Percentiles rank a stretch among this genome's conserved stretches.
Conservation (phyloP, 352 stramenopile species). For the Thalassiosira exigua region DNA sequence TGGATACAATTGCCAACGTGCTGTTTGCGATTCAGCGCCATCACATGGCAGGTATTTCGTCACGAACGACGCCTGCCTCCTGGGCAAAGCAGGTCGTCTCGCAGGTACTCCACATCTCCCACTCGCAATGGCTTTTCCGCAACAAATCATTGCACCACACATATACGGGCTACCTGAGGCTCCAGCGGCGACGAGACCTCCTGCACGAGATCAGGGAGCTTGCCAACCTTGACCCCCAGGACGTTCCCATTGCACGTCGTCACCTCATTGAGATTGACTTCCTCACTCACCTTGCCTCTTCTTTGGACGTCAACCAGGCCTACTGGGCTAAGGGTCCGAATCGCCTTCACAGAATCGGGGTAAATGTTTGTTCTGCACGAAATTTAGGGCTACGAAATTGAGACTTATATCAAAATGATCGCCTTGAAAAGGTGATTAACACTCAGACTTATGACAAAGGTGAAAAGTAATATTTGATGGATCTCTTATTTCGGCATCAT, state of each 20-base stretch:
- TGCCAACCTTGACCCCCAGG: neutral
- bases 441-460: too few species aligned
- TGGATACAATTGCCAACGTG: conserved; percentile 1
- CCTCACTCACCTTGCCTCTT: too few species aligned
- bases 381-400: too few species aligned
- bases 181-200: neutral
- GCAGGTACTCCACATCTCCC: conserved; percentile 17
- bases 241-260: neutral
- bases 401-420: too few species aligned
- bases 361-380: too few species aligned
- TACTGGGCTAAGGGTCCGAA: too few species aligned
- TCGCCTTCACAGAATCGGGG: too few species aligned
- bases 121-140: conserved; percentile 35
- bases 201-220: neutral
- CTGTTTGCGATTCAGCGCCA: neutral
- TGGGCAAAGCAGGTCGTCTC: conserved; percentile 9
- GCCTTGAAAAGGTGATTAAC: too few species aligned
- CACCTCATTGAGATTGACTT: conserved; percentile 19
- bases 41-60: too few species aligned
- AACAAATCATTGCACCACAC: conserved; percentile 13
- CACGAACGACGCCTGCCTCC: neutral
- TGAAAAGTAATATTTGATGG: too few species aligned
- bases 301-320: too few species aligned
- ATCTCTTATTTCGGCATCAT: too few species aligned
- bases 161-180: neutral